phyloP scores from a whole-genome alignment of 805 yeast species.

The Wickerhamiella parazyma region DNA sequence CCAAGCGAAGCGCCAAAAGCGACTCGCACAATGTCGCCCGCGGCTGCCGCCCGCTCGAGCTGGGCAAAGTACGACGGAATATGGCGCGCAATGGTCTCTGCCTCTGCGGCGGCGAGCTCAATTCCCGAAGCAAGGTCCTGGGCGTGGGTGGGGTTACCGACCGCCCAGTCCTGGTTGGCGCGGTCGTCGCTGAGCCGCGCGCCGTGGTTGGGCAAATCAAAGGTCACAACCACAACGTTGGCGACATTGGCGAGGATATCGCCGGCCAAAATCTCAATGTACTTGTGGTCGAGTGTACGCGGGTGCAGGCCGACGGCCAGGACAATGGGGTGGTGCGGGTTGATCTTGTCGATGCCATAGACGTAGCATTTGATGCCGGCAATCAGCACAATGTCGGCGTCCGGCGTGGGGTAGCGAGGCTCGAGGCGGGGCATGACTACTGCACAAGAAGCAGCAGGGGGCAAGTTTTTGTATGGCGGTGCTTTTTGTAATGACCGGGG shows the following conservation, averaged over 20 bases:
- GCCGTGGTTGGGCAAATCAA: conserved; percentile 48
- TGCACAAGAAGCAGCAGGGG: too few species aligned
- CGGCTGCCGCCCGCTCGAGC: conserved; percentile 19
- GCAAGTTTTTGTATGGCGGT: too few species aligned
- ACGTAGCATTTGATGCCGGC: conserved; percentile 37
- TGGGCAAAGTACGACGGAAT: conserved; percentile 29
- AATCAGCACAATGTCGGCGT: conserved; percentile 18
- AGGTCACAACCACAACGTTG: conserved; percentile 32
- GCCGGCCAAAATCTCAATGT: conserved; percentile 30
- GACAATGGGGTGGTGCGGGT: conserved; percentile 20
- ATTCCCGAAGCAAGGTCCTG: conserved; percentile 36
- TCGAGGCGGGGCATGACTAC: background rate
- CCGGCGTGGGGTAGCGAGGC: background rate
- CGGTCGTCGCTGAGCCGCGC: conserved; percentile 28
- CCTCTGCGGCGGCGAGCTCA: conserved; percentile 36
- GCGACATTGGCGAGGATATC: conserved; percentile 13
- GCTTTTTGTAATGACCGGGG: conserved; percentile 68
- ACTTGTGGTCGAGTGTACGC: conserved; percentile 29
- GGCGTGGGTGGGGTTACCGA: conserved; percentile 38
- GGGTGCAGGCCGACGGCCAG: conserved; percentile 37
- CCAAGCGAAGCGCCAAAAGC: conserved; percentile 43
- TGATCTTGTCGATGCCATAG: conserved; percentile 28
- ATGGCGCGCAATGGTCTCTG: conserved; percentile 32
- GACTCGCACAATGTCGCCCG: conserved; percentile 23
- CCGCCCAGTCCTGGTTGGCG: conserved; percentile 34